Percentiles rank a stretch among this genome's conserved stretches.
These are phyloP conservation scores for Misopates orontium DNA, from an alignment of 257 asterid species.

Conservation along the genomic window DNA sequence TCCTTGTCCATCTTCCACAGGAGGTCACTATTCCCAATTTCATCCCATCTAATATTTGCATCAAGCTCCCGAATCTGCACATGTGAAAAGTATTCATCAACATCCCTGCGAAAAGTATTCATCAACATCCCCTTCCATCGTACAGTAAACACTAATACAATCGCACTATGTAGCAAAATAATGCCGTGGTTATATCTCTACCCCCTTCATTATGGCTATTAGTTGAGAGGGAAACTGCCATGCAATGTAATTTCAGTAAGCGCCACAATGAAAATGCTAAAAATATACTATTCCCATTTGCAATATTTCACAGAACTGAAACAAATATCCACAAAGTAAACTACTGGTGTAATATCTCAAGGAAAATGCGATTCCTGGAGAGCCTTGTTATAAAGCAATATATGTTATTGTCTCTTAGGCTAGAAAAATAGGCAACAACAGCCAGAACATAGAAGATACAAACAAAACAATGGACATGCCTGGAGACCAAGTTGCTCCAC, in stretches of 20 bases:
- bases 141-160: conserved; percentile 14
- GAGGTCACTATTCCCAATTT: conserved; percentile 56
- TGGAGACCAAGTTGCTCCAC: conserved; percentile 91
- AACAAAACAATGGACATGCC: conserved; percentile 44
- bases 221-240: not conserved
- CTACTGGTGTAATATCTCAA: conserved; percentile 16
- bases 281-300: not conserved
- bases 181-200: conserved; percentile 10
- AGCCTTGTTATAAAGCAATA: conserved; percentile 18
- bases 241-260: not conserved
- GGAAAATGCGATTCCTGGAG: not conserved
- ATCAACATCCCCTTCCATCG: conserved; percentile 25
- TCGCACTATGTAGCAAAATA: not conserved
- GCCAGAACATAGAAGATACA: conserved; percentile 16
- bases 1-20: conserved; percentile 55
- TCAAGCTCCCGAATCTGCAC: conserved; percentile 88
- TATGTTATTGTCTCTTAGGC: conserved; percentile 9
- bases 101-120: conserved; percentile 25
- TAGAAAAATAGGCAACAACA: conserved; percentile 13
- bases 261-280: too few relatives aligned
- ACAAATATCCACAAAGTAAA: conserved; percentile 5
- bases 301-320: conserved; percentile 9
- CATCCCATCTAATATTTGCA: conserved; percentile 84
- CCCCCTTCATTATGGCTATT: conserved; percentile 12
- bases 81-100: conserved; percentile 26